Percentiles rank a stretch among this genome's conserved stretches.
Evolutionary conservation across 192 early-diverging fungal genomes (phyloP).

Genomic region (Coemansia sp.): DNA sequence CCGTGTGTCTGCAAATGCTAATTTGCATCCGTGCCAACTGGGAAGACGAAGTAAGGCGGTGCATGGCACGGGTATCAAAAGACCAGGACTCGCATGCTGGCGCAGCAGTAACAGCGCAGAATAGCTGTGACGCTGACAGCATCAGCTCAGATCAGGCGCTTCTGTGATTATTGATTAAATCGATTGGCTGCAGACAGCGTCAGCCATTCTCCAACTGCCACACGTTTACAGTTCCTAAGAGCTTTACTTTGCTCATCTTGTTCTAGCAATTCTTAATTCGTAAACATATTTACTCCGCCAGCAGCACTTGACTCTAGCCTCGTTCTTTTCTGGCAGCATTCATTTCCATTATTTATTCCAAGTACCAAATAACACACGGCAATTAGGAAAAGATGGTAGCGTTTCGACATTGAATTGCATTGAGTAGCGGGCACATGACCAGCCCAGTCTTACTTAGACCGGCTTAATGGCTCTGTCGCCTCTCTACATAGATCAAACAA

Average conservation of each 20-base stretch:
- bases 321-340: no score
- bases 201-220: no score
- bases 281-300: neutral
- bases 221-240: neutral
- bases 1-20: slow-evolving; percentile 36
- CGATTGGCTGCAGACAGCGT: neutral
- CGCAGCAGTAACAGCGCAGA: neutral
- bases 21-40: slow-evolving; percentile 32
- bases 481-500: no score
- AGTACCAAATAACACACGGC: neutral
- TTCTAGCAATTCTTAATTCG: neutral
- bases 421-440: no score
- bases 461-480: no score
- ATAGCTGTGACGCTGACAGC: neutral
- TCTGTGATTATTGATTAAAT: neutral
- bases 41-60: slow-evolving; percentile 32
- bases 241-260: neutral
- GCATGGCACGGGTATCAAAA: slow-evolving; percentile 36
- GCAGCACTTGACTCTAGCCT: no score
- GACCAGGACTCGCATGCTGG: slow-evolving; percentile 19
- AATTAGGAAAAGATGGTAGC: slow-evolving; percentile 9
- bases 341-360: neutral
- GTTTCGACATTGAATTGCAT: neutral
- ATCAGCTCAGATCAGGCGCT: no score
- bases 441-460: no score